Evolutionary conservation across 257 asterid genomes (phyloP), one percentile per base, ranked within the genome.

Genomic region (Pogostemon cablin): DNA sequence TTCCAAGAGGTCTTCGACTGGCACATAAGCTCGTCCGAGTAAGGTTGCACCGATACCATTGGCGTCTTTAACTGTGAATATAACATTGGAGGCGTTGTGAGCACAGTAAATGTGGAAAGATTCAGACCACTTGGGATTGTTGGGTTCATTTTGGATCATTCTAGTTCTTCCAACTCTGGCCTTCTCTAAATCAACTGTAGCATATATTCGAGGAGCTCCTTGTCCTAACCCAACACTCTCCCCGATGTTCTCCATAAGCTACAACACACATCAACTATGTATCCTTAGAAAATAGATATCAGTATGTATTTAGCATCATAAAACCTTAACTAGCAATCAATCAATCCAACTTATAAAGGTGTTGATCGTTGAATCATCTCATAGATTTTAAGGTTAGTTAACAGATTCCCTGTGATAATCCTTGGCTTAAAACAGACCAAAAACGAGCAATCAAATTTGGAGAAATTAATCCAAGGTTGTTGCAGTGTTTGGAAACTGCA

Each of bases 91-190:
- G 44, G 93, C 96, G 69, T n/a, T 53, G 68, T 88, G 97, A 2
- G 84, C 93, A 73, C 96, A 86, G 78, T 90, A 90, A 6, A 90
- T 80, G 72, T 90, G 96, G 70, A 88, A 90, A 6, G 96, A 86
- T 75, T 88, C 92, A 0, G 81, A 34, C 92, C 97, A 90, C 76
- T 43, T 81, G 0, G 92, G 97, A 62, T 78, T 85, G 63, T 73
- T 77, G 41, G 95, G 83, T 60, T 82, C 88, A 42, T 84, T 79
- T 49, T 90, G 91, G 34, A 88, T 75, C 82, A 75, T 40, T 72
- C 92, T 80, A 9, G 93, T 90, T 65, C 93, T 69, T 41, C 96
- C 97, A 49, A 88, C 96, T 69, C 96, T 82, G 7, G 91, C 84
- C 81, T 86, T 88, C 63, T 90, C 93, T 4, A 88, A 80, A 79